Conservation (phyloP, 495 filamentous ascomycete genomes). For the Friedmanniomyces endolithicus region DNA sequence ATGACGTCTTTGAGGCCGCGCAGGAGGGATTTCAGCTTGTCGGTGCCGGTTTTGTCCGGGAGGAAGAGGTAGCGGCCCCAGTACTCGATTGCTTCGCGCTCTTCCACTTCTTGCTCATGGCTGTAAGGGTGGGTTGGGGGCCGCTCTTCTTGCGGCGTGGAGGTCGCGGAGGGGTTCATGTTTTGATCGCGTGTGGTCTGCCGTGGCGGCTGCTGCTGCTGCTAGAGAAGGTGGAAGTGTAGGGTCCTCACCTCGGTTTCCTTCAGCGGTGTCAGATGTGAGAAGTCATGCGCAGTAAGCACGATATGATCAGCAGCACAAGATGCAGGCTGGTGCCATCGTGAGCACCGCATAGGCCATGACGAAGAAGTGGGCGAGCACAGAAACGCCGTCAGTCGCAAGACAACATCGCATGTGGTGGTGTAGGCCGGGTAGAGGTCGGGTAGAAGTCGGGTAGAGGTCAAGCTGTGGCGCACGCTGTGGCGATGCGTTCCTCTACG, state of each 20-base stretch:
- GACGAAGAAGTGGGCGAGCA: background rate
- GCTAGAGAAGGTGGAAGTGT: too few relatives aligned
- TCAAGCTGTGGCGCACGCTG: too few relatives aligned
- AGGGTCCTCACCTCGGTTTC: too few relatives aligned
- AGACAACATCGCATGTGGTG: background rate
- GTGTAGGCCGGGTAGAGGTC: too few relatives aligned
- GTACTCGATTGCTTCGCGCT: conserved; percentile 35
- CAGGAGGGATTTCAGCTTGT: conserved; percentile 64
- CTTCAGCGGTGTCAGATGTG: background rate
- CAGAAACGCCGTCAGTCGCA: background rate
- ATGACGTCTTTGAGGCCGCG: conserved; percentile 68
- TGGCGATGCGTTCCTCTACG: too few relatives aligned
- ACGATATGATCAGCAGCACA: background rate
- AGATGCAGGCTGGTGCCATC: background rate
- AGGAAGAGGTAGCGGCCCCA: conserved; percentile 75
- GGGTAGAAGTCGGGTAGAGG: too few relatives aligned
- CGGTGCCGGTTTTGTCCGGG: conserved; percentile 62
- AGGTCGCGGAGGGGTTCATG: background rate
- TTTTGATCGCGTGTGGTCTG: background rate
- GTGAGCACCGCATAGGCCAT: background rate
- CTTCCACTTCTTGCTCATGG: conserved; percentile 8
- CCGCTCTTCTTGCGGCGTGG: background rate
- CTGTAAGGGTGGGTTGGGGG: background rate
- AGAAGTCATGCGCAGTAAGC: background rate
- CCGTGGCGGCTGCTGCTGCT: too few relatives aligned